These are phyloP conservation scores for Ascochyta koolunga DNA, from an alignment of 2,329 filamentous ascomycete genomes.

Conservation along the genomic window DNA sequence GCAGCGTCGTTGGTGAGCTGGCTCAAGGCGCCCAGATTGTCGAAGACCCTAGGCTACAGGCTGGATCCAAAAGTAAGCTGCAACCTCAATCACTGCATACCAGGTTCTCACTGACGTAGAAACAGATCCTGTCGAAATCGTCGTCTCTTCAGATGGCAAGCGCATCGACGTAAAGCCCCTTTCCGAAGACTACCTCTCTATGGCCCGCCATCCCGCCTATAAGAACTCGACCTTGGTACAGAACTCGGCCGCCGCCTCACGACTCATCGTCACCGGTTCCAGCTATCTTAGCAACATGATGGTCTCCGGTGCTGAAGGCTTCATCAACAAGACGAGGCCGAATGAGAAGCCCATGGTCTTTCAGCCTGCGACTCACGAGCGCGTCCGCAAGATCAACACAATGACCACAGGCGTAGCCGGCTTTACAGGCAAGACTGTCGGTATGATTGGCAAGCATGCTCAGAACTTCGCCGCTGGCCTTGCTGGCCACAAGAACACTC, in stretches of 20 bases:
- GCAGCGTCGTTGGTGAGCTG: constrained; percentile 91
- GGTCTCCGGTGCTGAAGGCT: constrained; percentile 77
- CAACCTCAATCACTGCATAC: constrained; percentile 7
- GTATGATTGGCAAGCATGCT: constrained; percentile 79
- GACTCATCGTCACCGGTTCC: constrained; percentile 88
- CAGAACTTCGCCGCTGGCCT: constrained; percentile 87
- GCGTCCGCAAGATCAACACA: constrained; percentile 87
- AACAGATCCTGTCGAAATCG: constrained; percentile 78
- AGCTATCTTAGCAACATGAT: constrained; percentile 79
- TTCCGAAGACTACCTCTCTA: constrained; percentile 72
- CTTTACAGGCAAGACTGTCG: constrained; percentile 84
- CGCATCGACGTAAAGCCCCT: constrained; percentile 72
- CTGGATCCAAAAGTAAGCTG: constrained; percentile 84
- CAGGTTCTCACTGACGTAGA: constrained; percentile 29
- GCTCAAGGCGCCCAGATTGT: constrained; percentile 80
- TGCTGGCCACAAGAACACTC: constrained; percentile 64
- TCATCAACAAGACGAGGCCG: constrained; percentile 80
- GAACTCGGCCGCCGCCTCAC: constrained; percentile 84
- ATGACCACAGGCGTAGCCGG: constrained; percentile 80
- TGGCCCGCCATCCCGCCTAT: constrained; percentile 89
- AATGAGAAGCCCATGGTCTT: constrained; percentile 84
- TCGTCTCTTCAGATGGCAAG: constrained; percentile 72
- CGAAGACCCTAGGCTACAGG: constrained; percentile 75
- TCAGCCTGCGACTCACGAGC: constrained; percentile 79
- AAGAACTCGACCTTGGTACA: constrained; percentile 84